Base-by-base conservation (phyloP, 1,284 basidiomycete species). In the Tremellales sp. region DNA sequence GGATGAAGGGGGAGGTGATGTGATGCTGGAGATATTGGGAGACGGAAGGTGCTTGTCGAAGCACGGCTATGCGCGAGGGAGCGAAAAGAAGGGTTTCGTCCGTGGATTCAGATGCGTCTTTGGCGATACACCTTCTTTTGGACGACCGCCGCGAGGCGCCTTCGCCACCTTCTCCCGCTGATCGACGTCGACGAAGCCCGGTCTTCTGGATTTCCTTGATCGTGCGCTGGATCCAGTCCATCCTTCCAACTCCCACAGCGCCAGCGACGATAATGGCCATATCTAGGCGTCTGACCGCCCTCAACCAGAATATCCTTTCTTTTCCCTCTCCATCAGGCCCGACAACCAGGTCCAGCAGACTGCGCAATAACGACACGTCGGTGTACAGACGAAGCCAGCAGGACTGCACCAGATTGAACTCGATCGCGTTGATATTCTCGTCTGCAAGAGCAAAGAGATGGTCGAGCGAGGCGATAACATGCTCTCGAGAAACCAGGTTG, bases 251-350 rank as follows among this genome's bases (percentile, higher is more conserved):
- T 6, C 87, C 87, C 21, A 83, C 77, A 1, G 83, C 81, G 1
- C 91, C 92, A 7, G 90, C 85, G 36, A 94, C 77, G 56, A 97
- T 83, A 54, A 94, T 83, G 1, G 85, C 84, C 58, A 77, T 77
- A 63, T 97, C 93, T 25, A 97, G 73, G 12, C 76, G 71, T 5
- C 75, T 72, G 29, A 94, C 77, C 4, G 51, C 45, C 2, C 56
- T 48, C 21, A 44, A 21, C 58, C 54, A 61, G 22, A 47, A 34
- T 14, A 28, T 36, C 8, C 27, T 33, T 16, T 14, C 37, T 35
- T 12, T 21, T 12, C 24, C 21, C 43, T 12, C 21, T 32, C 12
- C 18, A 7, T 3, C 3, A 26, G 21, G 13, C 38, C 37, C 10
- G 16, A 13, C 43, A 3, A 55, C 19, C 13, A 63, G 47, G 22